Percentiles rank a stretch among this genome's conserved stretches.
phyloP scores from a whole-genome alignment of 176 grass and related monocot species.

The Eremochloa ophiuroides region DNA sequence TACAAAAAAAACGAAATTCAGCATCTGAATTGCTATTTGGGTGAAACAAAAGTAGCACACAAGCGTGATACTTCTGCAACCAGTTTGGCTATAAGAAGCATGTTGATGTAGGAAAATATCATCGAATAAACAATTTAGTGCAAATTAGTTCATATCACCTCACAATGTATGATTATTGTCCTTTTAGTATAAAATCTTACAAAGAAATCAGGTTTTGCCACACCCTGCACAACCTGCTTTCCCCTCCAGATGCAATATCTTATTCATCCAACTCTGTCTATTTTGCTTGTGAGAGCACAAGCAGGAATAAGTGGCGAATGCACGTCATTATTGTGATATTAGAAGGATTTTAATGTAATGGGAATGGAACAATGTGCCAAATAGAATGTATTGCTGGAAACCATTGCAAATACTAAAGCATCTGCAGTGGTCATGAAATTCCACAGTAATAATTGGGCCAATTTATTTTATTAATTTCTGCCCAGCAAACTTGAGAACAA shows the following conservation, averaged over 20 bases:
- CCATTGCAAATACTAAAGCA: neutral
- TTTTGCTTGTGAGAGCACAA: conserved; percentile 14
- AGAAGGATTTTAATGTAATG: neutral
- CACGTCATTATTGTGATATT: conserved; percentile 10
- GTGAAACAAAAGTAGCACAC: conserved; percentile 9
- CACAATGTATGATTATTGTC: conserved; percentile 1
- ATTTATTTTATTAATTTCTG: neutral
- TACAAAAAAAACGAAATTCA: neutral
- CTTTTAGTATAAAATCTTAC: conserved; percentile 3
- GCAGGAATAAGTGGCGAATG: conserved; percentile 1
- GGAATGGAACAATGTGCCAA: conserved; percentile 1
- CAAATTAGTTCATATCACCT: neutral
- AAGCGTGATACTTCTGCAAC: neutral
- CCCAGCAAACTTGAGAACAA: conserved; percentile 5
- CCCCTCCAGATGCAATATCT: neutral
- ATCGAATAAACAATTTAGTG: neutral
- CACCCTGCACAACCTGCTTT: neutral
- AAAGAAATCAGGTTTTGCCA: neutral
- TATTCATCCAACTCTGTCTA: conserved; percentile 19
- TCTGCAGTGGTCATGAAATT: neutral
- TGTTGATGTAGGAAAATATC: neutral
- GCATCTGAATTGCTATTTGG: conserved; percentile 7
- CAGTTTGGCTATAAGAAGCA: conserved; percentile 1
- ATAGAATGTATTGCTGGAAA: neutral
- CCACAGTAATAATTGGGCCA: neutral